A percentile compares a stretch with the other conserved stretches of the same genome.
These are phyloP conservation scores for Schizosaccharomyces versatilis DNA, from an alignment of 1,139 yeast genomes.

Conservation along the genomic window DNA sequence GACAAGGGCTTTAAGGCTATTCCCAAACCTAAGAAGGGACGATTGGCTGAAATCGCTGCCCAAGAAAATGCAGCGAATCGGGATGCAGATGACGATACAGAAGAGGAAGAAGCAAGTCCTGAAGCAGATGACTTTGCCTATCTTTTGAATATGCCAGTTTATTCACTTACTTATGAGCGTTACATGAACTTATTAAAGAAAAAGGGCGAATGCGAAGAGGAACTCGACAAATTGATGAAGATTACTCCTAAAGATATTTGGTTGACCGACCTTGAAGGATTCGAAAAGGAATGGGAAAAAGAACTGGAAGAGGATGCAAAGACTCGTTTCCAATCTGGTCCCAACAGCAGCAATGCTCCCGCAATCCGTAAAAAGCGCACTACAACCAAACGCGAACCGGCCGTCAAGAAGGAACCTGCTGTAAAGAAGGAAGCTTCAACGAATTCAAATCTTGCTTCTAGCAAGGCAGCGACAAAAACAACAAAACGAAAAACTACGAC, in stretches of 20 bases:
- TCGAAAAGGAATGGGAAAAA: constrained; percentile 40
- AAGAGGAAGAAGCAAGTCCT: constrained; percentile 17
- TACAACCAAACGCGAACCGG: not conserved
- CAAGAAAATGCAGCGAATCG: constrained; percentile 17
- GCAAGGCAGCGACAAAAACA: not conserved
- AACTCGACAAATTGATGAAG: constrained; percentile 42
- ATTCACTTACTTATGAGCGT: constrained; percentile 68
- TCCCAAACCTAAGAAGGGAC: constrained; percentile 12
- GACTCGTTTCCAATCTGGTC: constrained; percentile 13
- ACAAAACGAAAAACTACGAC: too few species aligned
- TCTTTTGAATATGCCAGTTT: constrained; percentile 67
- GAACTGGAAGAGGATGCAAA: constrained; percentile 37
- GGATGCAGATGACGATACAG: constrained; percentile 16
- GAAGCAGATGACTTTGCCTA: constrained; percentile 42
- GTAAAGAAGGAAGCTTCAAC: not conserved
- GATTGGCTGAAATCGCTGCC: constrained; percentile 20
- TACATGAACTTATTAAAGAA: constrained; percentile 48
- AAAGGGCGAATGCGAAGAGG: constrained; percentile 48
- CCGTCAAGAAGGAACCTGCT: not conserved
- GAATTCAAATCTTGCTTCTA: not conserved
- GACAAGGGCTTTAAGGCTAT: constrained; percentile 52
- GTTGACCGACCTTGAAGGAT: constrained; percentile 60
- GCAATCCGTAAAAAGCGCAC: too few species aligned
- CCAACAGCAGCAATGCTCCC: not conserved
- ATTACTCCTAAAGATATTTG: constrained; percentile 73